phyloP scores from a whole-genome alignment of 495 filamentous ascomycete genomes.

The Aspergillus biplanus region DNA sequence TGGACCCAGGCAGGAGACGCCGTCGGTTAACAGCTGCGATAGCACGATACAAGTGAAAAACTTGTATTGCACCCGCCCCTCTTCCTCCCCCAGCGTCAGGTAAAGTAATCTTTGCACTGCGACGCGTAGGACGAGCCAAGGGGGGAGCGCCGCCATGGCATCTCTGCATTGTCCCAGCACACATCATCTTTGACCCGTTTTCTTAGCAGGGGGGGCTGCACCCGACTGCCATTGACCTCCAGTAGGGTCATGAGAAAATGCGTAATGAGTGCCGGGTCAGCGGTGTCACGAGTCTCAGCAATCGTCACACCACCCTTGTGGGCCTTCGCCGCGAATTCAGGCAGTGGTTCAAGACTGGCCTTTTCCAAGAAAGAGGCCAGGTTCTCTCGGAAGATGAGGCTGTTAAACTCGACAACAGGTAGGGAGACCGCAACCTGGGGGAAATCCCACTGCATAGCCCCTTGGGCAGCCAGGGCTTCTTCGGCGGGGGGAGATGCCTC shows the following conservation, averaged over 20 bases:
- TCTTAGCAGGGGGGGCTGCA: conserved; percentile 37
- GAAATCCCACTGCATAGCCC: conserved; percentile 53
- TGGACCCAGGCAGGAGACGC: conserved; percentile 24
- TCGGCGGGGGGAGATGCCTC: conserved; percentile 56
- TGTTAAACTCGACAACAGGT: conserved; percentile 35
- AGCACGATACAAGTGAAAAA: conserved; percentile 52
- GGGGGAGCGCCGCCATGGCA: conserved; percentile 61
- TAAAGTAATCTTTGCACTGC: conserved; percentile 52
- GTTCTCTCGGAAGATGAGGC: conserved; percentile 48
- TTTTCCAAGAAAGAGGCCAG: conserved; percentile 61
- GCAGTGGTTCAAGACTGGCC: conserved; percentile 58
- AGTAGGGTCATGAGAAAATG: conserved; percentile 60
- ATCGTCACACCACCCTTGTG: conserved; percentile 51
- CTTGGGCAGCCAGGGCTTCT: conserved; percentile 45
- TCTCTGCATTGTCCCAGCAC: conserved; percentile 42
- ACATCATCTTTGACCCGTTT: conserved; percentile 67
- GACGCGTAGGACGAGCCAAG: conserved; percentile 65
- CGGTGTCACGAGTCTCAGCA: conserved; percentile 58
- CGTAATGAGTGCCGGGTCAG: conserved; percentile 54
- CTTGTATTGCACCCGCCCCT: conserved; percentile 62
- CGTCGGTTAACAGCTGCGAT: conserved; percentile 45
- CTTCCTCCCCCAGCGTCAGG: conserved; percentile 43
- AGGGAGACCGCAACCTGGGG: conserved; percentile 44
- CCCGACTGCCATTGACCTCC: conserved; percentile 50
- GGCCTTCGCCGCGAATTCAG: conserved; percentile 52